Evolutionary conservation across 1,284 basidiomycete genomes (phyloP), one percentile per base, ranked within the genome.

Genomic region (Microbotryum scabiosae): DNA sequence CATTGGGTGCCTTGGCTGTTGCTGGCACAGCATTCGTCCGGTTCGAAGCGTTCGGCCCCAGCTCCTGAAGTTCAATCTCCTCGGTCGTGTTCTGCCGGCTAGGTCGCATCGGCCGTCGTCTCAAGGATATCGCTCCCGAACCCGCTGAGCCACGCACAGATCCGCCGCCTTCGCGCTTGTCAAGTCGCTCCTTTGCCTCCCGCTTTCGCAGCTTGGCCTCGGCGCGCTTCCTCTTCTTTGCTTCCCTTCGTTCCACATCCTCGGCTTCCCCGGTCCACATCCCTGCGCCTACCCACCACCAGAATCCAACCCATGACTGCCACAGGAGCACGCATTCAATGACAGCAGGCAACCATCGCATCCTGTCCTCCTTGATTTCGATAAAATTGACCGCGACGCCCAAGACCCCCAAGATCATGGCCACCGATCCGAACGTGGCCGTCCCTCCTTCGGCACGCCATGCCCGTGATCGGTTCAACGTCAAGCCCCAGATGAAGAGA

Each of bases 401-500:
- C 25, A 86, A 77, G 51, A 91, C 70, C 2, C 92, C 90, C 28
- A 97, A 80, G 3, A 80, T 73, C 57, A 94, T 79, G 0, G 91
- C 87, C 7, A 86, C 87, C 20, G 81, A 82, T 23, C 94, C 94
- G 72, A 98, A 99, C 0, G 86, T 87, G 0, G 92, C 92, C 0
- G 94, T 98, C 8, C 94, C 94, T 16, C 94, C 94, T 41, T 76
- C 76, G 21, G 62, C 50, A 20, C 93, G 82, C 94, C 94, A 98
- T 1, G 96, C 96, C 58, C 90, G 84, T 54, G 84, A 81, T 32
- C 91, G 83, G 73, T 97, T 97, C 68, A 98, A 84, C 57, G 90
- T 76, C 62, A 88, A 81, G 47, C 94, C 96, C 94, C 94, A 99
- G 64, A 97, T 84, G 72, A 92, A 80, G 57, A 99, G 84, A 2